Conservation (phyloP, 2,329 filamentous ascomycete species). For the Pseudocercospora vitis region DNA sequence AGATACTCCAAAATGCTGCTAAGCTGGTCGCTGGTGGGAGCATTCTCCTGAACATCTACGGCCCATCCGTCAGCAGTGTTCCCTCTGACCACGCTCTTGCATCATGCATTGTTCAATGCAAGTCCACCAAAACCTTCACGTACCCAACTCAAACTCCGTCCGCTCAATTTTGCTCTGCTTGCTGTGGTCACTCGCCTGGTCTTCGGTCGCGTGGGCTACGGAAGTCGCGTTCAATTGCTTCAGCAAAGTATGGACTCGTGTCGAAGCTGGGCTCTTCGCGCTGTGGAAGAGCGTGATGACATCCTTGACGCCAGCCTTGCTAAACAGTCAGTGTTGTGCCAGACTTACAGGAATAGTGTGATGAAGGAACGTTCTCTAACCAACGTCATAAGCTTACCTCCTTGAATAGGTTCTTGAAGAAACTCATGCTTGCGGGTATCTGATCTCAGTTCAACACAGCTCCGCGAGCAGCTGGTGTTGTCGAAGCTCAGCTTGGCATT, state of each 20-base stretch:
- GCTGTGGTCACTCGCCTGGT: constrained; percentile 69
- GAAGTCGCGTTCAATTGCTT: constrained; percentile 76
- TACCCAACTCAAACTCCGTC: constrained; percentile 73
- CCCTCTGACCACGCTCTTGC: neutral
- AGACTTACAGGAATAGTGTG: too few relatives aligned
- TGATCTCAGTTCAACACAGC: neutral
- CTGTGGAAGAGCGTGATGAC: constrained; percentile 96
- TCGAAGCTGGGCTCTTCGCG: constrained; percentile 69
- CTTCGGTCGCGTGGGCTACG: constrained; percentile 65
- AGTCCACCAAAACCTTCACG: constrained; percentile 12
- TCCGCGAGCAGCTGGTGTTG: neutral
- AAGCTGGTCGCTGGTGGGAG: constrained; percentile 80
- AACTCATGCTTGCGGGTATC: constrained; percentile 34
- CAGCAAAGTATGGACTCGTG: constrained; percentile 70
- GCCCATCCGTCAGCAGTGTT: constrained; percentile 9
- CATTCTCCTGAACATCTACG: constrained; percentile 70
- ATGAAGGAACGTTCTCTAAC: too few relatives aligned
- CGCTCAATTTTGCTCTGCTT: constrained; percentile 60
- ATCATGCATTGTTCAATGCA: neutral
- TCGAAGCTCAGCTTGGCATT: neutral
- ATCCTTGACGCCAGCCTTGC: constrained; percentile 58
- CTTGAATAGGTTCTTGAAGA: constrained; percentile 51
- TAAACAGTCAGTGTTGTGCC: neutral
- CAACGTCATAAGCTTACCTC: too few relatives aligned
- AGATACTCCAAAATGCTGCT: constrained; percentile 82